phyloP scores from a whole-genome alignment of 2,329 filamentous ascomycete species.

The Fusarium gaditjirri region DNA sequence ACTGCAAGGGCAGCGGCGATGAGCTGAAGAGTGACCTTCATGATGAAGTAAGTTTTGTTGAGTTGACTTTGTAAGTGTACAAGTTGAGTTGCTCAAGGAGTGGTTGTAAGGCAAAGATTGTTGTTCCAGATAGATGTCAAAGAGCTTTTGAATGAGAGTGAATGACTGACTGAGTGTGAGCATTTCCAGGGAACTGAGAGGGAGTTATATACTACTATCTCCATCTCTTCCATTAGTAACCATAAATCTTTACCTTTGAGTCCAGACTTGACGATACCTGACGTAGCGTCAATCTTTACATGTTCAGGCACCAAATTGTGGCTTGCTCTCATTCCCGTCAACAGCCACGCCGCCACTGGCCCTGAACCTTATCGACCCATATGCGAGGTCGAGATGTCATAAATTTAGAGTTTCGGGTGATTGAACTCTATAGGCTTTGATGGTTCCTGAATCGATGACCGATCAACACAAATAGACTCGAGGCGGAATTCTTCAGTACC shows the following conservation, averaged over 20 bases:
- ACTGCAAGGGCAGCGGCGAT: background rate
- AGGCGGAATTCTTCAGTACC: conserved; percentile 3
- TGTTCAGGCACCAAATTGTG: background rate
- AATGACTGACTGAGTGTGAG: background rate
- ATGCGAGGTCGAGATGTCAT: background rate
- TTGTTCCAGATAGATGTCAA: background rate
- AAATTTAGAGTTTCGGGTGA: background rate
- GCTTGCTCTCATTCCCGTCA: conserved; percentile 12
- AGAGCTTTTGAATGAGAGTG: background rate
- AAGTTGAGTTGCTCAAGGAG: background rate
- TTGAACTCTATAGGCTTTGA: background rate
- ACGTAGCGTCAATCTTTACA: background rate
- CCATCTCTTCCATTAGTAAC: rapidly evolving
- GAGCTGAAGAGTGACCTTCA: conserved; percentile 18
- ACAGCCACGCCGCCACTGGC: conserved; percentile 10
- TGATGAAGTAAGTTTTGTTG: background rate
- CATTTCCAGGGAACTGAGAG: rapidly evolving
- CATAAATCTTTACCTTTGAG: background rate
- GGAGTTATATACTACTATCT: background rate
- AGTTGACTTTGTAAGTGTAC: background rate
- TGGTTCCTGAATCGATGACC: conserved; percentile 2
- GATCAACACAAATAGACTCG: background rate
- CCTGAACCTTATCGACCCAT: background rate
- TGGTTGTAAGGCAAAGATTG: background rate
- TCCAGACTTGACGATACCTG: background rate